Evolutionary conservation across 2,329 filamentous ascomycete genomes (phyloP), one percentile per base, ranked within the genome.

Genomic region (Dactylellina drechsleri): DNA sequence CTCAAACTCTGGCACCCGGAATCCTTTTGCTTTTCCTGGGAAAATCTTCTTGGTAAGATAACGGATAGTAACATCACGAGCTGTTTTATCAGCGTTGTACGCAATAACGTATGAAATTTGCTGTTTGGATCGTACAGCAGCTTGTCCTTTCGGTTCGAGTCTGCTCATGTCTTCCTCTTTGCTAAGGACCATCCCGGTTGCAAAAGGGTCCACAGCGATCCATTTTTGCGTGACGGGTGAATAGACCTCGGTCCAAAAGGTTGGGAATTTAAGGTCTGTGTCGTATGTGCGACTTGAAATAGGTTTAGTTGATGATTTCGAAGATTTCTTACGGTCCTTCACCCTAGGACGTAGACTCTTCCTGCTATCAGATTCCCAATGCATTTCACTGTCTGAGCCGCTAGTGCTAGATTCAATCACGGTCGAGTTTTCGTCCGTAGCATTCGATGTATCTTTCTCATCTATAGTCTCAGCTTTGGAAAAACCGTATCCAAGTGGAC

Each of bases 21-120:
- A 87, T 2, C 93, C 92, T 80, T 97, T 98, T 0, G 94, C 96
- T 78, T 93, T 91, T 2, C 95, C 94, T 0, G 95, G 95, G 81
- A 93, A 89, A 62, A 90, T 86, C 68, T 91, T 91, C 20, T 90
- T 88, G 79, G 90, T 93, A 6, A 99, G 84, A 81, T 99, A 99
- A 28, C 95, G 88, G 10, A 95, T 89, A 0, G 95, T 99, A 15
- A 99, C 91, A 80, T 99, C 95, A 81, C 98, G 98, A 12, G 92
- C 93, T 0, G 92, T 93, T 1, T 92, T 92, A 80, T 98, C 93
- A 2, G 87, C 83, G 0, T 91, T 92, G 82, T 91, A 92, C 0
- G 91, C 93, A 18, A 98, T 85, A 1, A 96, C 87, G 79, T 99
- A 99, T 53, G 92, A 91, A 79, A 97, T 92, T 12, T 96, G 88